Evolutionary conservation across 345 rosid genomes (phyloP), one percentile per base, ranked within the genome.

Genomic region (Schrenkiella parvula): DNA sequence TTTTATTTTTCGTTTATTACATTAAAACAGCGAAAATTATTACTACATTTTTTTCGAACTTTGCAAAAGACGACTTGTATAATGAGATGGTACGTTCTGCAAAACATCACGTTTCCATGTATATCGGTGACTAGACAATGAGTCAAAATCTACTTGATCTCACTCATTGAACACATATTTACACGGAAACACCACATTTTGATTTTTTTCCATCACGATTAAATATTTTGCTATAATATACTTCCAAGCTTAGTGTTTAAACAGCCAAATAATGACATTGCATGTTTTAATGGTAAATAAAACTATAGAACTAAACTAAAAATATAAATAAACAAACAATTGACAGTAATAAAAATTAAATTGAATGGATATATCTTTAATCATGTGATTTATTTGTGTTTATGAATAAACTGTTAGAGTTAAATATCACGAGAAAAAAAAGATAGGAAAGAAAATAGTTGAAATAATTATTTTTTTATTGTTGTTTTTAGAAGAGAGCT

Each of bases 91-190:
- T 42, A 43, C 71, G 13, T 44, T 54, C 65, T 64, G 14, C 32
- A 46, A 44, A 22, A 26, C 22, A 47, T 73, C 72, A 65, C 61
- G 52, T 73, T 46, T 66, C 35, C 66, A 66, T 66, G 72, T 57
- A 66, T 19, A 38, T 47, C 34, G 37, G 37, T 73, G 78, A 73
- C 66, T 73, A 73, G 78, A 66, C 38, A 54, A 37, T 38, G 72
- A 73, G 53, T 73, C 66, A 41, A 64, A 54, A 54, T 31, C 29
- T 56, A 65, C 58, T 22, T 14, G 18, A 7, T 22, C 4, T 35
- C 10, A 12, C 15, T 64, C 55, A 14, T 53, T 22, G 6, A 22
- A 32, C 6, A 34, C 14, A 44, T 2, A 22, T 26, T 73, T 73
- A 47, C 66, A 56, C 66, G 72, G 12, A 56, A 73, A 47, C 57